These are phyloP conservation scores for Fabrea salina DNA, from an alignment of 169 alveolate species.

Conservation along the genomic window DNA sequence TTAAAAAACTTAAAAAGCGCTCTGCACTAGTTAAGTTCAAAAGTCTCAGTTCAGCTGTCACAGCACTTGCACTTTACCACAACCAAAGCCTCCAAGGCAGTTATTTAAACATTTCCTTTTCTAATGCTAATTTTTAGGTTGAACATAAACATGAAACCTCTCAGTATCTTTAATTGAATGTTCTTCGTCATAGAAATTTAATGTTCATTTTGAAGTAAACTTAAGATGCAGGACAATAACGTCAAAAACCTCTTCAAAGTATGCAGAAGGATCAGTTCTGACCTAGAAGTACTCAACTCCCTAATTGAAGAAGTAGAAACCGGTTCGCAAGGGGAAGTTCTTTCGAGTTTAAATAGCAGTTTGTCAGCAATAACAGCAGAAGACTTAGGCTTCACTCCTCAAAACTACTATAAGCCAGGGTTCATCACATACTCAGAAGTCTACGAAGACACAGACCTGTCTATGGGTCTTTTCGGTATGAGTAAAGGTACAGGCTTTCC, in stretches of 20 bases:
- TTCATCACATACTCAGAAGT: not conserved
- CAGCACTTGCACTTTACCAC: too few species aligned
- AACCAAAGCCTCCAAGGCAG: too few species aligned
- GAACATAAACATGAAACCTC: too few species aligned
- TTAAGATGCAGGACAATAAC: not conserved
- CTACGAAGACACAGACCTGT: conserved; percentile 1
- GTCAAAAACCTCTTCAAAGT: not conserved
- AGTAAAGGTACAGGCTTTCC: not conserved
- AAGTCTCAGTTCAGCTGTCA: too few species aligned
- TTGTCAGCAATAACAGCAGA: not conserved
- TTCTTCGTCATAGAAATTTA: too few species aligned
- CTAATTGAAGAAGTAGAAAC: not conserved
- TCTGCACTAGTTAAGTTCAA: too few species aligned
- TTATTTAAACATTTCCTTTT: too few species aligned
- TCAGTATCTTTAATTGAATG: too few species aligned
- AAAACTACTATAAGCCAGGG: not conserved
- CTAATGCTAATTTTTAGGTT: too few species aligned
- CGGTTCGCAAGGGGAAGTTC: not conserved
- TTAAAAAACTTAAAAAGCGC: too few species aligned
- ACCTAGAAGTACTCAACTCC: not conserved
- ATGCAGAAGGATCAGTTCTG: not conserved
- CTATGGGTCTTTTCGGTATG: not conserved
- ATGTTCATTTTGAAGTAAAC: too few species aligned
- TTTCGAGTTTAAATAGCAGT: not conserved
- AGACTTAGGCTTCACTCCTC: not conserved